Evolutionary conservation across 257 asterid genomes (phyloP).

Genomic region (Solanum peruvianum): DNA sequence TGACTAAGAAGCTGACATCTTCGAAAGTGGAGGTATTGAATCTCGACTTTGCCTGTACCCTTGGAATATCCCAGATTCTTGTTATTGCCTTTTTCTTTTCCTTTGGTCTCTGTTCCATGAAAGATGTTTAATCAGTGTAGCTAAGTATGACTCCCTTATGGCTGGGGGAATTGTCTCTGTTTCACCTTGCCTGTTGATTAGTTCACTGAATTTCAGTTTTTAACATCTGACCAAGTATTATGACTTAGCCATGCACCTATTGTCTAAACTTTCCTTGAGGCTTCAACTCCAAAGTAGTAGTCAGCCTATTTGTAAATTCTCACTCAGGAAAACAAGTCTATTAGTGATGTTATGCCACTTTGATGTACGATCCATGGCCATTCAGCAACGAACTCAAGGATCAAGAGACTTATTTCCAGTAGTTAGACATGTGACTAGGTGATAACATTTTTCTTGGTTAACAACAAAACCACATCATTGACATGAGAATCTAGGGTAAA

Average conservation of each 20-base stretch:
- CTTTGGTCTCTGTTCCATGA: not conserved
- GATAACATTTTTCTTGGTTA: not conserved
- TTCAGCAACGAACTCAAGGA: not conserved
- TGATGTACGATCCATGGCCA: not conserved
- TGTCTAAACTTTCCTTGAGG: not conserved
- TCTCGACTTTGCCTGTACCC: not conserved
- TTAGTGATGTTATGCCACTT: not conserved
- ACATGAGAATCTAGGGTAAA: not conserved
- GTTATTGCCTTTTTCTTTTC: not conserved
- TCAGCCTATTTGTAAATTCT: not conserved
- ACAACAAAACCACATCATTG: not conserved
- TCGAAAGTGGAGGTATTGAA: not conserved
- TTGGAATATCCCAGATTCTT: not conserved
- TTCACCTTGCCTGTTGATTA: no score
- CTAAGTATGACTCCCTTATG: not conserved
- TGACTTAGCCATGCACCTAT: not conserved
- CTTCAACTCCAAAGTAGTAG: not conserved
- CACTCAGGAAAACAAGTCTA: not conserved
- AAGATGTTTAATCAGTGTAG: not conserved
- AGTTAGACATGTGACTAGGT: not conserved
- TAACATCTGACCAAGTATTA: not conserved
- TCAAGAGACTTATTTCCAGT: not conserved
- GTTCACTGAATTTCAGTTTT: not conserved
- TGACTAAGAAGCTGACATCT: not conserved
- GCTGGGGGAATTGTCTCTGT: not conserved